Evolutionary conservation across 495 filamentous ascomycete species (phyloP).

Genomic region (Evernia prunastri): DNA sequence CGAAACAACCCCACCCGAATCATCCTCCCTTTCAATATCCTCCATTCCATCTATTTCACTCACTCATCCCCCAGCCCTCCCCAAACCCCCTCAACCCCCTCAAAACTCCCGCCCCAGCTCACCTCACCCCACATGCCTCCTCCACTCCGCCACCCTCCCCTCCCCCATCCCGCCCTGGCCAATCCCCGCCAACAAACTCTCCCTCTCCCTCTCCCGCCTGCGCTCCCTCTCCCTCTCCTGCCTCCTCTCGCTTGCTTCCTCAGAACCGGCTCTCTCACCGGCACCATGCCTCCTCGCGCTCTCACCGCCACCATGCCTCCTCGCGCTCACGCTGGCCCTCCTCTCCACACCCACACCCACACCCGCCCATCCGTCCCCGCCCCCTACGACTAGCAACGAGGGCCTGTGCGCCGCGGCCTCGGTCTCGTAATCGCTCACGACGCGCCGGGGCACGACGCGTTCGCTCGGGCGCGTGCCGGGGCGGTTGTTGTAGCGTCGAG

Average conservation of each 20-base stretch:
- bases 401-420: conserved; percentile 17
- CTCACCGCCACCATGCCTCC: neutral
- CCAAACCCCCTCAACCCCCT: neutral
- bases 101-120: neutral
- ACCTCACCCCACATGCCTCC: conserved; percentile 19
- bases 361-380: neutral
- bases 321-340: neutral
- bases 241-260: conserved; percentile 1
- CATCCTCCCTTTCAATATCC: too few relatives aligned
- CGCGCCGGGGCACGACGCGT: conserved; percentile 11
- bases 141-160: conserved; percentile 27
- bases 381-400: too few relatives aligned
- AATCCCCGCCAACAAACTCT: conserved; percentile 25
- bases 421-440: neutral
- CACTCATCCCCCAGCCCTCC: too few relatives aligned
- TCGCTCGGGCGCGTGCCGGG: conserved; percentile 5
- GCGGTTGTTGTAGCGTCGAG: conserved; percentile 10
- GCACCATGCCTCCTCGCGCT: neutral
- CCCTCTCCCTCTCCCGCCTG: conserved; percentile 1
- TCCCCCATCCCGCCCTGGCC: conserved; percentile 5
- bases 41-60: too few relatives aligned
- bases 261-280: too few relatives aligned
- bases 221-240: neutral
- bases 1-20: too few relatives aligned
- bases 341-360: conserved; percentile 3